Percentiles rank a stretch among this genome's conserved stretches.
Evolutionary conservation across 1,284 basidiomycete species (phyloP).

Genomic region (Mycosarcoma mackinlayi): DNA sequence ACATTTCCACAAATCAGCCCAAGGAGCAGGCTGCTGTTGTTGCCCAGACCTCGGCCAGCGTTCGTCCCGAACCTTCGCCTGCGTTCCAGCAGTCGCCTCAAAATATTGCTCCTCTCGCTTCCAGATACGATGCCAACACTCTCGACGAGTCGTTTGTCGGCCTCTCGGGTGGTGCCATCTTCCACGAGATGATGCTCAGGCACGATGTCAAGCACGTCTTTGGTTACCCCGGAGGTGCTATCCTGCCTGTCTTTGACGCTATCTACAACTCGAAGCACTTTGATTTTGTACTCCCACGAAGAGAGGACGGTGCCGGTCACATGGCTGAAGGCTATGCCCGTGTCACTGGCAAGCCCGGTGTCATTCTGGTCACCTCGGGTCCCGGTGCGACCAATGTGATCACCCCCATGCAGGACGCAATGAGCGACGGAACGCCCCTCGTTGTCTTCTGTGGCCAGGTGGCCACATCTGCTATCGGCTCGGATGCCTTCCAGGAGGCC

Average conservation of each 20-base stretch:
- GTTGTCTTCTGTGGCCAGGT: slow-evolving; percentile 98
- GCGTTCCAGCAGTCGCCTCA: slow-evolving; percentile 62
- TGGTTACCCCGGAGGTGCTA: slow-evolving; percentile 97
- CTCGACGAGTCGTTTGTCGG: slow-evolving; percentile 79
- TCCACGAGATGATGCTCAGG: slow-evolving; percentile 99
- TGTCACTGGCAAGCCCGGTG: slow-evolving; percentile 95
- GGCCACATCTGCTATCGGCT: slow-evolving; percentile 95
- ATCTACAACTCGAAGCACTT: slow-evolving; percentile 97
- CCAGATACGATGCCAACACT: slow-evolving; percentile 45
- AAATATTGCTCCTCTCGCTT: slow-evolving; percentile 34
- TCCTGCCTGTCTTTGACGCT: slow-evolving; percentile 97
- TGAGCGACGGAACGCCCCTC: slow-evolving; percentile 92
- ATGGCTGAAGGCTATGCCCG: slow-evolving; percentile 99
- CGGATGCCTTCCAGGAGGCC: slow-evolving; percentile 98
- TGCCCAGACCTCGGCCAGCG: slow-evolving; percentile 34
- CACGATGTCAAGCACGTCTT: slow-evolving; percentile 97
- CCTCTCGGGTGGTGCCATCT: slow-evolving; percentile 94
- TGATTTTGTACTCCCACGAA: slow-evolving; percentile 92
- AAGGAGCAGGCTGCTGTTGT: slow-evolving; percentile 52
- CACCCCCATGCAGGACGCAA: slow-evolving; percentile 97
- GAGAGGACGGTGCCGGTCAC: slow-evolving; percentile 98
- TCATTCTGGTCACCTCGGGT: slow-evolving; percentile 96
- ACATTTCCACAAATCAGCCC: slow-evolving; percentile 52
- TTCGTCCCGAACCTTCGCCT: slow-evolving; percentile 60
- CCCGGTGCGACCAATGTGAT: slow-evolving; percentile 98